A percentile compares a stretch with the other conserved stretches of the same genome.
Conservation (phyloP, 169 alveolate species). For the Amoebophrya sp. region DNA sequence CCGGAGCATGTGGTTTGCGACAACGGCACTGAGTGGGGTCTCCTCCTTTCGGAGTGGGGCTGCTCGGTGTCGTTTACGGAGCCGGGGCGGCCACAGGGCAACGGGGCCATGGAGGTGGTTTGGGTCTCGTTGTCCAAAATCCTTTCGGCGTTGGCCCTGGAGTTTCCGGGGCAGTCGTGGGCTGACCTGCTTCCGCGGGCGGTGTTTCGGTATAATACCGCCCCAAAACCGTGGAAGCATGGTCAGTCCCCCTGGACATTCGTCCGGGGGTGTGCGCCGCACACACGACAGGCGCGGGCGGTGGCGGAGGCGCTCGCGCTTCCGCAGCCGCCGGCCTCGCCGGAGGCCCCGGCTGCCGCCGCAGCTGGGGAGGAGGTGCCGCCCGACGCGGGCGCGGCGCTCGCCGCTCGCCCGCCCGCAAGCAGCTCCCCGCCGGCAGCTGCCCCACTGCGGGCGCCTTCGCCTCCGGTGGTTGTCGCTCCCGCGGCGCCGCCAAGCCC, state of each 20-base stretch:
- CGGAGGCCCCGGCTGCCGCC: no score
- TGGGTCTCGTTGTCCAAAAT: not conserved
- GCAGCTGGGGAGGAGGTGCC: not conserved
- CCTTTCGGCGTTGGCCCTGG: not conserved
- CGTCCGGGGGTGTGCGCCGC: not conserved
- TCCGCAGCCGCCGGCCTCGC: not conserved
- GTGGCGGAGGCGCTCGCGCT: not conserved
- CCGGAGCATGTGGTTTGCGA: not conserved
- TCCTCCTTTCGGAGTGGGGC: not conserved
- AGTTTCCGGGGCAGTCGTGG: not conserved
- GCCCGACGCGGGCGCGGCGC: not conserved
- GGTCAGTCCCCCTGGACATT: not conserved
- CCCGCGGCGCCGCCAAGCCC: not conserved
- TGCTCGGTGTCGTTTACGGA: not conserved
- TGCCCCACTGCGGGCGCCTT: not conserved
- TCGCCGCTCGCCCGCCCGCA: not conserved
- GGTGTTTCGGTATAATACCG: not conserved
- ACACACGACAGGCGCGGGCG: not conserved
- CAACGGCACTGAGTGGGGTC: not conserved
- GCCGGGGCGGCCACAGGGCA: not conserved
- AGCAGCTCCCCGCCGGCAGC: not conserved
- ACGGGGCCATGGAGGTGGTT: not conserved
- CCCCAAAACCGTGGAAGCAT: not conserved
- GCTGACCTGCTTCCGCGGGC: not conserved
- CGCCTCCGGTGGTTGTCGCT: not conserved